These are phyloP conservation scores for Phragmites australis DNA, from an alignment of 176 grass and related monocot species.

Conservation along the genomic window DNA sequence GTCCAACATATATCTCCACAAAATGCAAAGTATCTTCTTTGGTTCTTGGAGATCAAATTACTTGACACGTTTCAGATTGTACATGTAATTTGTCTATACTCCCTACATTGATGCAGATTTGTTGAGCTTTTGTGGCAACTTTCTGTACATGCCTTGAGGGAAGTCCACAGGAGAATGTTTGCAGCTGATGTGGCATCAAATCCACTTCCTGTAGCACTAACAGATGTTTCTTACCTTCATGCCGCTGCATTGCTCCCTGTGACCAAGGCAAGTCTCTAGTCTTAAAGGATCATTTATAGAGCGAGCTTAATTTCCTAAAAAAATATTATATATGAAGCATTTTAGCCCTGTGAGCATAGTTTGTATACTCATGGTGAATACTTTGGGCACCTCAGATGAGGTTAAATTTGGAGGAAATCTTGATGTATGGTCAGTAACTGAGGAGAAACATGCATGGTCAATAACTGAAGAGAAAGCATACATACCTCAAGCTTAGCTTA, in stretches of 20 bases:
- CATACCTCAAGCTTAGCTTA: not conserved
- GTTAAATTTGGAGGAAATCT: slow-evolving; percentile 3
- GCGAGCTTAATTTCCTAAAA: not conserved
- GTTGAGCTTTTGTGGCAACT: slow-evolving; percentile 99
- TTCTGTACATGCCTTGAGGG: slow-evolving; percentile 94
- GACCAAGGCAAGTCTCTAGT: slow-evolving; percentile 64
- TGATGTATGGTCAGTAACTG: slow-evolving; percentile 3
- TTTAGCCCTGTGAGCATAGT: slow-evolving; percentile 20
- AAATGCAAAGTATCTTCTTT: not conserved
- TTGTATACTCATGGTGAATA: slow-evolving; percentile 7
- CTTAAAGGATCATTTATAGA: slow-evolving; percentile 21
- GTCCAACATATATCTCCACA: slow-evolving; percentile 8
- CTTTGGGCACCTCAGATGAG: not conserved
- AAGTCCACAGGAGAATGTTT: slow-evolving; percentile 96
- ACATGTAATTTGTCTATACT: slow-evolving; percentile 17
- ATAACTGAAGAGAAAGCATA: slow-evolving; percentile 4
- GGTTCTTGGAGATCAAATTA: slow-evolving; percentile 34
- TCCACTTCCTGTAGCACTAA: slow-evolving; percentile 79
- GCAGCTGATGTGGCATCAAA: slow-evolving; percentile 74
- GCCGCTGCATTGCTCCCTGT: slow-evolving; percentile 92
- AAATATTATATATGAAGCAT: not conserved
- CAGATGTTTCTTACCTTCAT: slow-evolving; percentile 97
- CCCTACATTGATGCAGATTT: slow-evolving; percentile 68
- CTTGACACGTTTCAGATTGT: slow-evolving; percentile 4
- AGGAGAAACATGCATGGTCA: not conserved